phyloP scores from a whole-genome alignment of 2,329 filamentous ascomycete species.

The Knufia fluminis region DNA sequence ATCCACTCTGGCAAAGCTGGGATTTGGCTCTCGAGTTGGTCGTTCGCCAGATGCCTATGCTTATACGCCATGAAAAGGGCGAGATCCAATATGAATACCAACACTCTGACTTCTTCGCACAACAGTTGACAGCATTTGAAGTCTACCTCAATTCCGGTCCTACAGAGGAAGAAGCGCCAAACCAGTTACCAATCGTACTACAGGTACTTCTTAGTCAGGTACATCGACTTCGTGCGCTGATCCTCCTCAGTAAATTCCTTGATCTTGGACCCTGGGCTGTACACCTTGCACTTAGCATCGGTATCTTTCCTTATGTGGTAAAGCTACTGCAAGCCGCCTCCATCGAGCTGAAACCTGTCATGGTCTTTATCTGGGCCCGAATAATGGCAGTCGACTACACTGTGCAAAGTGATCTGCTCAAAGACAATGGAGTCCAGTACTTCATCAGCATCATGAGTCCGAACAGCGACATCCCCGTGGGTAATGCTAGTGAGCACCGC shows the following conservation, averaged over 20 bases:
- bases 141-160: slow-evolving; percentile 82
- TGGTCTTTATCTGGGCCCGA: slow-evolving; percentile 98
- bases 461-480: slow-evolving; percentile 69
- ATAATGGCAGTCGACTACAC: slow-evolving; percentile 91
- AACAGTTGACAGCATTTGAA: slow-evolving; percentile 94
- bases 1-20: slow-evolving; percentile 95
- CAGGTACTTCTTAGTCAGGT: slow-evolving; percentile 95
- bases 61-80: slow-evolving; percentile 68
- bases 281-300: slow-evolving; percentile 93
- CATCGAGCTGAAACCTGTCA: slow-evolving; percentile 88
- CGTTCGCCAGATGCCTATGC: slow-evolving; percentile 72
- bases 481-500: slow-evolving; percentile 86
- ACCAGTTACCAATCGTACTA: slow-evolving; percentile 90
- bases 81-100: slow-evolving; percentile 78
- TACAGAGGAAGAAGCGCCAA: slow-evolving; percentile 75
- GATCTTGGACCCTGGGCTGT: slow-evolving; percentile 97
- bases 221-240: slow-evolving; percentile 80
- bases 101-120: slow-evolving; percentile 91
- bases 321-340: slow-evolving; percentile 94
- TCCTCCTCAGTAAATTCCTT: slow-evolving; percentile 84
- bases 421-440: slow-evolving; percentile 95
- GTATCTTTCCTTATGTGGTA: slow-evolving; percentile 97
- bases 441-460: slow-evolving; percentile 90
- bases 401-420: slow-evolving; percentile 86
- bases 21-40: slow-evolving; percentile 95